phyloP scores from a whole-genome alignment of 2,329 filamentous ascomycete species.

The Tothia fuscella region DNA sequence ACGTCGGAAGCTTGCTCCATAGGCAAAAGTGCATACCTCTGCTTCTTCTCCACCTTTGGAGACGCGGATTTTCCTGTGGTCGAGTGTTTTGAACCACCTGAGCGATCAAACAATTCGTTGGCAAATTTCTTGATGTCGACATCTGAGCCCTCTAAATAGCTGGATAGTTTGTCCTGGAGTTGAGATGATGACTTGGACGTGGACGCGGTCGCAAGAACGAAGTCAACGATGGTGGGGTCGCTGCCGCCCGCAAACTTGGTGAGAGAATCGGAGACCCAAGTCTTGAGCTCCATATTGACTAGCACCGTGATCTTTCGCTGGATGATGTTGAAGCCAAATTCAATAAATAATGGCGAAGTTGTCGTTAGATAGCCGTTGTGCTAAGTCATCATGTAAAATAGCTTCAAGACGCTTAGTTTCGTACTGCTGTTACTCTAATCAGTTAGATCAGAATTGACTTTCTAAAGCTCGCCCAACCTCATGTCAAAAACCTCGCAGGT shows the following conservation, averaged over 20 bases:
- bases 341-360: too few relatives aligned
- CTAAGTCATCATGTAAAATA: too few relatives aligned
- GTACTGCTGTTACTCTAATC: too few relatives aligned
- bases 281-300: conserved; percentile 23
- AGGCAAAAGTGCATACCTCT: conserved; percentile 41
- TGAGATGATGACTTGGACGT: conserved; percentile 35
- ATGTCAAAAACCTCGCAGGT: too few relatives aligned
- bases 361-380: too few relatives aligned
- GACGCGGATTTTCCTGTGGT: conserved; percentile 15
- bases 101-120: conserved; percentile 31
- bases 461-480: too few relatives aligned
- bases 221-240: conserved; percentile 44
- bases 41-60: conserved; percentile 25
- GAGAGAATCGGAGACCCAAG: conserved; percentile 36
- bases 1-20: conserved; percentile 37
- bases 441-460: too few relatives aligned
- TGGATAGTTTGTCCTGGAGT: conserved; percentile 38
- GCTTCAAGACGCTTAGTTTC: too few relatives aligned
- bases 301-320: background rate
- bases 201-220: conserved; percentile 42
- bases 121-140: conserved; percentile 36
- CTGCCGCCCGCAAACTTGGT: conserved; percentile 43
- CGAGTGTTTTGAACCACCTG: conserved; percentile 18
- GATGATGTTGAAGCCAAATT: too few relatives aligned
- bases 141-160: conserved; percentile 39